Conservation (phyloP, 2,329 filamentous ascomycete genomes). For the Salinomyces thailandicus region DNA sequence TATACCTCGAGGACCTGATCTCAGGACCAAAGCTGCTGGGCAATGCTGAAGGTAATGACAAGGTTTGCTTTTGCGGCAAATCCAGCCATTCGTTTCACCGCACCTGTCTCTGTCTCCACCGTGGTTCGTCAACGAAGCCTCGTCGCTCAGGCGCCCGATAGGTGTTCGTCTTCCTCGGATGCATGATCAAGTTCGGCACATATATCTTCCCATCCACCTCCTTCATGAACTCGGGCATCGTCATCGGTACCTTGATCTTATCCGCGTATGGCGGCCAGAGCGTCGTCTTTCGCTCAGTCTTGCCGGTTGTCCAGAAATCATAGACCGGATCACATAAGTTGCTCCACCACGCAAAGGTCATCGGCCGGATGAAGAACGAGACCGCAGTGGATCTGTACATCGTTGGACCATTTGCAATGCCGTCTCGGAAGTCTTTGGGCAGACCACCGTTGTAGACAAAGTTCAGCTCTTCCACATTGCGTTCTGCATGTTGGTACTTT, state of each 20-base stretch:
- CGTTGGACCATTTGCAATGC: not conserved
- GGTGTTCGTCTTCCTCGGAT: conserved; percentile 28
- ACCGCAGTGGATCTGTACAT: conserved; percentile 12
- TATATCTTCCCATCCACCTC: conserved; percentile 24
- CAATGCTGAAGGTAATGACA: too few species aligned
- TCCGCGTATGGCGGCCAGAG: conserved; percentile 4
- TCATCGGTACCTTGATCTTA: conserved; percentile 7
- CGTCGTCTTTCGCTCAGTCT: not conserved
- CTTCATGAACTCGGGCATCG: conserved; percentile 21
- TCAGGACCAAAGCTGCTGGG: too few species aligned
- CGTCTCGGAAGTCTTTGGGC: not conserved
- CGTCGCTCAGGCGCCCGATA: conserved; percentile 3
- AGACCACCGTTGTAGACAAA: not conserved
- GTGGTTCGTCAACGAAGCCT: too few species aligned
- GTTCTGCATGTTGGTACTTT: not conserved
- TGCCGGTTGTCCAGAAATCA: conserved; percentile 23
- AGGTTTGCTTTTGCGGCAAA: too few species aligned
- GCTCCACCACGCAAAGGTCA: conserved; percentile 25
- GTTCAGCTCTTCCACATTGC: not conserved
- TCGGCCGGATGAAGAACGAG: conserved; percentile 14
- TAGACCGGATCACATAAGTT: conserved; percentile 25
- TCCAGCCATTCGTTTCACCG: too few species aligned
- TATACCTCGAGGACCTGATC: too few species aligned
- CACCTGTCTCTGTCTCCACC: too few species aligned
- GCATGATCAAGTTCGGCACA: conserved; percentile 29